Evolutionary conservation across 1,284 basidiomycete genomes (phyloP), one percentile per base, ranked within the genome.

Genomic region (Mixia osmundae): DNA sequence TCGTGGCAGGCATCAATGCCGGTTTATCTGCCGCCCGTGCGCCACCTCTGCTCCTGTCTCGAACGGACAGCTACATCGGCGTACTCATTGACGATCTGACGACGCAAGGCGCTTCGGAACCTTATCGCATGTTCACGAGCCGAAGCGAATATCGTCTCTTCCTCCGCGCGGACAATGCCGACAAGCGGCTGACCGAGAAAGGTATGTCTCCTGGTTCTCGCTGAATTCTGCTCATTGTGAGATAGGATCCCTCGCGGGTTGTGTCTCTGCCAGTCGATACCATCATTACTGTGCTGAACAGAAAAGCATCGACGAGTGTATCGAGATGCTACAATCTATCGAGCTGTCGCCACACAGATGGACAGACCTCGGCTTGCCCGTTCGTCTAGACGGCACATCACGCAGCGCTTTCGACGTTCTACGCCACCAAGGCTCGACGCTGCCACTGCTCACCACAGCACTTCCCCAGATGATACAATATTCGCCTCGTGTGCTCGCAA

Each of bases 21-120:
- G 82, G 77, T 0, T 62, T 83, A 3, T 59, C 68, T 4, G 71
- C 75, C 2, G 58, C 62, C 3, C 55, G 60, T 2, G 60, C 58
- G 25, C 58, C 65, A 1, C 66, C 73, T 0, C 55, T 87, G 16
- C 49, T 70, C 3, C 51, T 87, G n/a, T 69, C 69, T 3, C 68
- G 80, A 16, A 76, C 78, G 5, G 76, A 83, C 45, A 76, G 74
- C 1, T 85, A 72, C 49, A 64, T 75, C 4, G 80, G 82, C 0
- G 80, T 87, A 2, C 75, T 87, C 71, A 73, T 87, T 27, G 82
- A 87, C 53, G 80, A 87, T 52, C 63, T 87, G 22, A 73, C 77
- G 15, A 68, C 75, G 29, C 78, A 80, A 51, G 80, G 80, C 2
- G 73, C 77, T 1, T 75, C 83, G 51, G 80, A 87, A 53, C 80